Evolutionary conservation across 441 rosid genomes (phyloP), one percentile per base, ranked within the genome.

Genomic region (Populus hybrid): DNA sequence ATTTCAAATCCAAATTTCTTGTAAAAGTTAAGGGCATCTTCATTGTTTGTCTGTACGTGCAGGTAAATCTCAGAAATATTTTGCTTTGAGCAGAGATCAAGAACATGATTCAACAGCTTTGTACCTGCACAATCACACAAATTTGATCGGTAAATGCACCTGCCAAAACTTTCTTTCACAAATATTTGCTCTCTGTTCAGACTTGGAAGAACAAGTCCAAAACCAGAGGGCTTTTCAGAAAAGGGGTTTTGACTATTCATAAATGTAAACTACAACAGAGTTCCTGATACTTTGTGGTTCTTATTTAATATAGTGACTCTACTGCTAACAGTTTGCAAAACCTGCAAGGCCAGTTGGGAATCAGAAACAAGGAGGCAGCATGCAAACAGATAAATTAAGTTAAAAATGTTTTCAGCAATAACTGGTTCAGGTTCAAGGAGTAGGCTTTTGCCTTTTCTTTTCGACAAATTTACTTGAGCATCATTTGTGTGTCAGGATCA

Each of bases 41-140:
- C 94, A 72, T 95, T 95, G 88, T 92, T 91, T 59, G 97, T 93
- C 88, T 95, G 98, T 78, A 95, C 98, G 36, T 95, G 98, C 89
- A 95, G 90, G 90, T 92, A 95, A 80, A 93, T 84, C 84, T 93
- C 98, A 9, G 87, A 83, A 53, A 90, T 88, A 85, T 85, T 90
- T 82, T 88, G 91, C 89, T 88, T 91, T 70, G 82, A 78, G 84
- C 93, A 86, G 82, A 90, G 92, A 36, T 93, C 97, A 32, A 92
- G 88, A 82, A 87, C 97, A 81, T 95, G 98, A 81, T 91, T 92
- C 88, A 92, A 79, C 82, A 95, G 89, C 85, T 30, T 91, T 64
- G 98, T 90, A 75, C 97, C 98, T 93, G 93, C 85, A 85, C 32
- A 83, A 82, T 65, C 75, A 71, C 69, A 78, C 50, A 71, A 35